phyloP scores from a whole-genome alignment of 2,329 filamentous ascomycete genomes.

The Calonectria multiphialidica region DNA sequence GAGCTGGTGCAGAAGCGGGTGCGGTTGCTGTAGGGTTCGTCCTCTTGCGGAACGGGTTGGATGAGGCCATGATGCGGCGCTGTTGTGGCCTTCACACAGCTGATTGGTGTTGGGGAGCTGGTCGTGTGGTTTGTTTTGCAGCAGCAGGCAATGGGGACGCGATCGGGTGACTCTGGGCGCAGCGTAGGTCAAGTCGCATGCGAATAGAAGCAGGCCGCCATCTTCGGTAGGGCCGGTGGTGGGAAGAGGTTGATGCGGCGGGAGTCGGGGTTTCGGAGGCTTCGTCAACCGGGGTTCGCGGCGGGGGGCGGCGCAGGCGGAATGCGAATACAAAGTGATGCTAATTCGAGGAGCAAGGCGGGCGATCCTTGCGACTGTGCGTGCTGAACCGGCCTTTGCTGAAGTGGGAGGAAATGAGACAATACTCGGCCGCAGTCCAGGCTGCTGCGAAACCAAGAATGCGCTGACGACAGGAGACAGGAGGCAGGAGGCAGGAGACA shows the following conservation, averaged over 20 bases:
- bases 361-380: slow-evolving; percentile 26
- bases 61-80: slow-evolving; percentile 50
- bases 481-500: slow-evolving; percentile 17
- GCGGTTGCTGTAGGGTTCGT: slow-evolving; percentile 37
- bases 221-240: slow-evolving; percentile 45
- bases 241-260: slow-evolving; percentile 18
- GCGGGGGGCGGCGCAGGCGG: slow-evolving; percentile 26
- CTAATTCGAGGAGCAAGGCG: background rate
- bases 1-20: slow-evolving; percentile 24
- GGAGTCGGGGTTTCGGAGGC: slow-evolving; percentile 25
- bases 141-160: background rate
- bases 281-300: slow-evolving; percentile 21
- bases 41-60: slow-evolving; percentile 66
- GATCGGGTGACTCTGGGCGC: slow-evolving; percentile 26
- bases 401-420: slow-evolving; percentile 22
- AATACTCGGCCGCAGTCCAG: slow-evolving; percentile 20
- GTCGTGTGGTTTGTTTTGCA: slow-evolving; percentile 12
- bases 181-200: slow-evolving; percentile 41
- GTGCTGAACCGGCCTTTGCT: slow-evolving; percentile 19
- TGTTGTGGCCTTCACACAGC: slow-evolving; percentile 26
- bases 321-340: slow-evolving; percentile 25
- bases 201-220: slow-evolving; percentile 42
- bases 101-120: slow-evolving; percentile 16
- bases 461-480: slow-evolving; percentile 15
- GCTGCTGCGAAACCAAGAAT: slow-evolving; percentile 22